Base-by-base conservation (phyloP, 2,329 filamentous ascomycete genomes). In the Colletotrichum sp. region DNA sequence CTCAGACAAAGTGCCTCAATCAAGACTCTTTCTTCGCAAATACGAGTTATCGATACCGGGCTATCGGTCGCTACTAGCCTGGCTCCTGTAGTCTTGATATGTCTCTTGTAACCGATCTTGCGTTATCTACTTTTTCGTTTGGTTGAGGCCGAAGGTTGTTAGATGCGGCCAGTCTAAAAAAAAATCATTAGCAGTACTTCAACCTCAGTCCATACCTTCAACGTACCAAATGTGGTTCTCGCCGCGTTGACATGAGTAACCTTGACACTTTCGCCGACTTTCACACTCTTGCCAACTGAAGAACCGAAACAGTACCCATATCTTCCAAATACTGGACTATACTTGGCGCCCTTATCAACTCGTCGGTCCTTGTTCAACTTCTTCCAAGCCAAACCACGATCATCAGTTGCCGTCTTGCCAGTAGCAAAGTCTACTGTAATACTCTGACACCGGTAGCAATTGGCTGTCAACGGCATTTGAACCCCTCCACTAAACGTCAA, bases 361-460 rank as follows among this genome's bases (percentile, higher is more conserved):
- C 66, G 21, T 9, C 66, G 66, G 32, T 65, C 66, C 18, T 71
- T 70, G 13, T 65, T 71, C 30, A 74, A 26, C 66, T 74, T 71
- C 43, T 74, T 65, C 71, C 66, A 74, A 14, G 36, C 57, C 43
- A 59, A n/a, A 14, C 71, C 66, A 7, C 57, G 57, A 18, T 74
- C 71, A 24, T 74, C 71, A 3, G 57, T 57, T 5, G 71, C 59
- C 1, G 36, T 64, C 71, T 74, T 71, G 3, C 66, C 57, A 8
- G 66, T 74, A 8, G 36, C 39, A 26, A 64, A 74, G 59, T 74
- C 66, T 18, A 70, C 71, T 3, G 59, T 70, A 7, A 74, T 74
- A 43, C 71, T 71, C 18, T 74, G 71, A 16, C 71, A 74, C 14
- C 71, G 28, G 43, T 64, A 64, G 13, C 30, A 74, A 2, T 74